Percentiles rank a stretch among this genome's conserved stretches.
phyloP scores from a whole-genome alignment of 306 rosid genomes.

The Heteromeles arbutifolia region DNA sequence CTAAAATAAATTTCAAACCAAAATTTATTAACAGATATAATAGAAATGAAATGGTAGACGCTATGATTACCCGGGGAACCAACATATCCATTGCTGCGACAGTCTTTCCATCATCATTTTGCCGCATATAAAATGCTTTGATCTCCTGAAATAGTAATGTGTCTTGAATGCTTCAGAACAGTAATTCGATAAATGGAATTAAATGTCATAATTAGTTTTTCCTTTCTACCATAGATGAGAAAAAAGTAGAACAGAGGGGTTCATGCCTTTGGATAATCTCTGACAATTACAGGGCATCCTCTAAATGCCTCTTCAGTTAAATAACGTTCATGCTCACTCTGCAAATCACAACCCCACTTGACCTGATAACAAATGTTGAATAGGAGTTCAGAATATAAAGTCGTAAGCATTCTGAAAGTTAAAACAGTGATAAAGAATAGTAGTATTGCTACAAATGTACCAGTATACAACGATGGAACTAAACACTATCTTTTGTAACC shows the following conservation, averaged over 20 bases:
- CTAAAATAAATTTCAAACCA: not conserved
- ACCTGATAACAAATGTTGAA: slow-evolving; percentile 38
- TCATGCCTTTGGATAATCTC: slow-evolving; percentile 93
- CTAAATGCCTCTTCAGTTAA: slow-evolving; percentile 83
- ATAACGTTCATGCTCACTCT: slow-evolving; percentile 94
- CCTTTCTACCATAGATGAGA: not conserved
- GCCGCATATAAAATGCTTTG: slow-evolving; percentile 96
- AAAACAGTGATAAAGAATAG: slow-evolving; percentile 5
- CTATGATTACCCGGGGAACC: slow-evolving; percentile 74
- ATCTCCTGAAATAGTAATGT: slow-evolving; percentile 58
- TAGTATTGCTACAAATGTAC: not conserved
- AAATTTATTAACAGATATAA: not conserved
- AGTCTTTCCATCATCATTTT: slow-evolving; percentile 87
- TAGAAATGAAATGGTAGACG: not conserved
- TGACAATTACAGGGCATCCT: slow-evolving; percentile 84
- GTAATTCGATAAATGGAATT: slow-evolving; percentile 2
- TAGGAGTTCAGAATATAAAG: slow-evolving; percentile 4
- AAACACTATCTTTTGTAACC: not conserved
- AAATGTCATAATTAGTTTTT: slow-evolving; percentile 2
- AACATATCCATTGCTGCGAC: slow-evolving; percentile 98
- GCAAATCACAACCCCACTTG: slow-evolving; percentile 96
- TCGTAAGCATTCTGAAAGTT: slow-evolving; percentile 6
- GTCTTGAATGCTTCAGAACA: slow-evolving; percentile 19
- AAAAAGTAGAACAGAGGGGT: slow-evolving; percentile 5
- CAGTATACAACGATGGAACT: not conserved